Base-by-base conservation (phyloP, 176 grass and related monocot genomes). In the bread wheat (Triticum aestivum) region DNA sequence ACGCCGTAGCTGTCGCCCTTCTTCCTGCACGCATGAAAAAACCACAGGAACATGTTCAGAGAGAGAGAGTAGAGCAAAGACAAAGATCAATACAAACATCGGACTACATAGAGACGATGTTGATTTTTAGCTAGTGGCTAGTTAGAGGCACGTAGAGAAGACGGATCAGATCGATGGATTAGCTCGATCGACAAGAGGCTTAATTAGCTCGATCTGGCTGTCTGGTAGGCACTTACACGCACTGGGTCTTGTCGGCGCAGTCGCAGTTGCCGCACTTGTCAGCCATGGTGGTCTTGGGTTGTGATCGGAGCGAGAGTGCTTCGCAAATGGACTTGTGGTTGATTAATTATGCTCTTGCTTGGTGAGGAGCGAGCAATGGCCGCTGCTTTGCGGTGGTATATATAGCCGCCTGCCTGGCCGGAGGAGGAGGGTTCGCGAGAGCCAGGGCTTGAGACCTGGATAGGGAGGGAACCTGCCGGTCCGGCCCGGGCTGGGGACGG, bases 251-350 rank as follows among this genome's bases (percentile, higher is more conserved):
- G 87, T 93, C 89, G 71, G 93, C 80, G 35, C 96, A 98, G 93
- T 98, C 93, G 88, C 96, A 98, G 91, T 89, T 94, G 83, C 84
- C 93, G 91, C 96, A 95, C 58, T 85, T 92, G 90, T 63, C 70
- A 58, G 96, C 92, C 96, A 98, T 95, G 90, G 52, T 81, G 14
- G 27, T 21, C 21, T 54, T 51, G 13, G 0, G 15, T 32, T 49
- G 75, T 61, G 65, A 4, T 2, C 73, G 71, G 23, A 63, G 37
- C 59, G 24, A 65, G 39, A 42, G 62, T 27, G 6, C 52, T 15
- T 9, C 17, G 5, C 44, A 6, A 2, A 8, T 23, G 4, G 23
- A 29, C 69, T 13, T 56, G 9, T 52, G 15, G 34, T 37, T 14
- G 3, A 0, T 3, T 11, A 14, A 17, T 65, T 79, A 6, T 42